Base-by-base conservation (phyloP, 805 yeast species). In the Yamadazyma akitaensis region DNA sequence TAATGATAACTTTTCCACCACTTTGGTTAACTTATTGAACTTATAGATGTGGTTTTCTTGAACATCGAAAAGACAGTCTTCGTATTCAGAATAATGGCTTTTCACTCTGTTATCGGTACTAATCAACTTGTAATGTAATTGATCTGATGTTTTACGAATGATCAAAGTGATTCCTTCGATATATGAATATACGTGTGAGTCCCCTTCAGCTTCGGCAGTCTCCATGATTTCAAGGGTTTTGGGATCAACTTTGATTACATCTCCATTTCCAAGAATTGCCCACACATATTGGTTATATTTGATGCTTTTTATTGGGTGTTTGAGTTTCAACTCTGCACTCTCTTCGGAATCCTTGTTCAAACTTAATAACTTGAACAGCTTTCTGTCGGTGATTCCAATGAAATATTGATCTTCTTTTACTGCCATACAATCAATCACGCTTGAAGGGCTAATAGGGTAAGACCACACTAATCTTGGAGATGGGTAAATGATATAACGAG, bases 391-490 rank as follows among this genome's bases (percentile, higher is more conserved):
- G 38, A 65, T 50, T 8, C 73, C 80, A 19, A 75, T 62, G n/a
- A 69, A 59, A 46, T 64, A 72, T 9, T 40, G 35, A 25, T 34
- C 43, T 8, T 43, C 42, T 3, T 45, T 45, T 7, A 57, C 58
- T 35, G 67, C 81, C 64, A 79, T 57, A 39, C 73, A 59, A 40
- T 72, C 71, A 17, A 77, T 73, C 2, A 63, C 49, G 16, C 75
- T 63, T 24, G 69, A 65, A 6, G 83, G 83, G 16, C 79, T 68
- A 40, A 79, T 64, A 17, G 83, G 75, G 54, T 70, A 67, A 3
- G 82, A 75, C 83, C 83, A 79, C 34, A 72, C 63, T 59, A 79
- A 62, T 49, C 73, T 77, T n/a, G 84, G 84, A 12, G 81, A 70
- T 14, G 84, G 84, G 53, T 70, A 75, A 43, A 77, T 71, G 31